phyloP scores from a whole-genome alignment of 345 rosid species.

The Nasturtium officinale region DNA sequence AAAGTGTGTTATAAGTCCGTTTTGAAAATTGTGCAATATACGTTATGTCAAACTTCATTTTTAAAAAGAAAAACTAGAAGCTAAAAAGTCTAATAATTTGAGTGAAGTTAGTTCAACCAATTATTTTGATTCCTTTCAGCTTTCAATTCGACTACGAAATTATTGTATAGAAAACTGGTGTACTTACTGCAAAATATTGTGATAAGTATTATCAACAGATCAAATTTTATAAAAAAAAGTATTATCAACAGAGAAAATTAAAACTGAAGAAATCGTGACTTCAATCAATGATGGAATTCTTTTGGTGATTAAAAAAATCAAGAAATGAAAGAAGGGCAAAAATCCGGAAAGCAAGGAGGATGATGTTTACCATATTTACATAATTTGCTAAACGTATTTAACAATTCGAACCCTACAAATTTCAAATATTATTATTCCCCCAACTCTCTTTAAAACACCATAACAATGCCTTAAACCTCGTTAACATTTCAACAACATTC shows the following conservation, averaged over 20 bases:
- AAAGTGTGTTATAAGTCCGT: not conserved
- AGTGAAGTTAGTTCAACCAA: conserved; percentile 26
- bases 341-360: not conserved
- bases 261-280: not conserved
- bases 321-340: not conserved
- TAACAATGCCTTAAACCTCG: conserved; percentile 28
- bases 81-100: not conserved
- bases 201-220: not conserved
- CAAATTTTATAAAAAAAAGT: not conserved
- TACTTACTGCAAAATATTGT: not conserved
- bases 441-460: conserved; percentile 18
- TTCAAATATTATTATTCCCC: not conserved
- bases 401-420: not conserved
- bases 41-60: not conserved
- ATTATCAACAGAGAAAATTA: not conserved
- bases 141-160: not conserved
- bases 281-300: not conserved
- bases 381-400: not conserved
- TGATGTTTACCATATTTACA: not conserved
- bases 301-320: not conserved
- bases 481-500: conserved; percentile 17
- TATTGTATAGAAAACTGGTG: not conserved
- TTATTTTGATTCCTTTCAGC: conserved; percentile 5
- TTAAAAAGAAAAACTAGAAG: too few relatives aligned
- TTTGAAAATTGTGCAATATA: too few relatives aligned